Base-by-base conservation (phyloP, 257 asterid genomes). In the Sherardia arvensis region DNA sequence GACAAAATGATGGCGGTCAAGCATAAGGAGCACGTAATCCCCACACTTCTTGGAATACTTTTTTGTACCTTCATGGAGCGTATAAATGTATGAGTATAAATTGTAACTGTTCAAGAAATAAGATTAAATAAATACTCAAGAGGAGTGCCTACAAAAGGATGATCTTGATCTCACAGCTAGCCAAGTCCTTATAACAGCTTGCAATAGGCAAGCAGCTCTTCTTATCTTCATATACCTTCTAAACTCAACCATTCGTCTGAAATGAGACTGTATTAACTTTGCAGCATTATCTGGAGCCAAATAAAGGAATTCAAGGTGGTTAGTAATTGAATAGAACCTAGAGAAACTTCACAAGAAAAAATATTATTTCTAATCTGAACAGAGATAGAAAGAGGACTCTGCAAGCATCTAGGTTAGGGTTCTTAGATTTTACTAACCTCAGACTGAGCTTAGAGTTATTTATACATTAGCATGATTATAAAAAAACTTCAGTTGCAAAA, bases 211-310 rank as follows among this genome's bases (percentile, higher is more conserved):
- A 73, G 74, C 84, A 14, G 95, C 89, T 62, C 73, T 79, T 71
- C 34, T 78, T 57, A 82, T 70, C 73, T 77, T 82, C 80, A 71
- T 53, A 75, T 82, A 85, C 61, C 74, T 79, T 63, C 65, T 81
- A 11, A 54, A 79, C 70, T 78, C 81, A 70, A 69, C 79, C 22
- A 75, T 65, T 54, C 81, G 81, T 69, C 88, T 87, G 60, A 78
- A 82, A 66, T 81, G 86, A 76, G 94, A 83, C 74, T 92, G 99
- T 69, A 92, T 84, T 36, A 89, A 79, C 69, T 69, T 84, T 36
- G 99, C 95, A 75, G 99, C 99, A 80, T 85, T 85, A 74, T 80
- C 99, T 92, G 89, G 49, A 71, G 73, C 61, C 67, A 65, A 32
- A 45, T 28, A 70, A 67, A 56, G 17, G 53, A 53, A 36, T 56